Percentiles rank a stretch among this genome's conserved stretches.
phyloP scores from a whole-genome alignment of 202 grass and related monocot genomes.

The Carex arenaria region DNA sequence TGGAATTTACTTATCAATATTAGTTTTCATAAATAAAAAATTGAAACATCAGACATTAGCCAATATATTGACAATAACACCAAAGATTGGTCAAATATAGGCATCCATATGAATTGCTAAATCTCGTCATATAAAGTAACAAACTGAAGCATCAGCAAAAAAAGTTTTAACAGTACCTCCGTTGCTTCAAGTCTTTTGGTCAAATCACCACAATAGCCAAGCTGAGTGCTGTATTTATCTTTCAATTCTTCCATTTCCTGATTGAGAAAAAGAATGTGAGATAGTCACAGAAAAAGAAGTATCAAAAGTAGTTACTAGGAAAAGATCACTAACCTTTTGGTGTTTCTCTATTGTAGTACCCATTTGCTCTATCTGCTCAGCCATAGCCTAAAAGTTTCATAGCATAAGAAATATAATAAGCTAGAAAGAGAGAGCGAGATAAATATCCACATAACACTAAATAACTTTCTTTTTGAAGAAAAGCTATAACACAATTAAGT shows the following conservation, averaged over 20 bases:
- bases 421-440: neutral
- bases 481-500: slow-evolving; percentile 9
- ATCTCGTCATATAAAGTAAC: neutral
- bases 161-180: slow-evolving; percentile 41
- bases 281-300: neutral
- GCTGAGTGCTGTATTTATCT: slow-evolving; percentile 66
- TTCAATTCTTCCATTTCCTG: slow-evolving; percentile 76
- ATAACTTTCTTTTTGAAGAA: neutral
- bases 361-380: slow-evolving; percentile 88
- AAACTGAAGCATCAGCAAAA: neutral
- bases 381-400: slow-evolving; percentile 53
- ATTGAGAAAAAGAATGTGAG: slow-evolving; percentile 20
- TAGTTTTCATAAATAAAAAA: slow-evolving; percentile 5
- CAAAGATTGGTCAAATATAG: neutral
- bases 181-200: slow-evolving; percentile 62
- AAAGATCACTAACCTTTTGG: slow-evolving; percentile 46
- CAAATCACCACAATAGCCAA: slow-evolving; percentile 59
- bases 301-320: neutral
- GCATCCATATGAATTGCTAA: neutral
- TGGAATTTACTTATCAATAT: neutral
- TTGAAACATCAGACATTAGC: neutral
- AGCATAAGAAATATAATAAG: slow-evolving; percentile 1
- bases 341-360: slow-evolving; percentile 44
- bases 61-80: neutral
- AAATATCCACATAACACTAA: neutral